Conservation (phyloP, 306 rosid genomes). For the Canavalia ensiformis region DNA sequence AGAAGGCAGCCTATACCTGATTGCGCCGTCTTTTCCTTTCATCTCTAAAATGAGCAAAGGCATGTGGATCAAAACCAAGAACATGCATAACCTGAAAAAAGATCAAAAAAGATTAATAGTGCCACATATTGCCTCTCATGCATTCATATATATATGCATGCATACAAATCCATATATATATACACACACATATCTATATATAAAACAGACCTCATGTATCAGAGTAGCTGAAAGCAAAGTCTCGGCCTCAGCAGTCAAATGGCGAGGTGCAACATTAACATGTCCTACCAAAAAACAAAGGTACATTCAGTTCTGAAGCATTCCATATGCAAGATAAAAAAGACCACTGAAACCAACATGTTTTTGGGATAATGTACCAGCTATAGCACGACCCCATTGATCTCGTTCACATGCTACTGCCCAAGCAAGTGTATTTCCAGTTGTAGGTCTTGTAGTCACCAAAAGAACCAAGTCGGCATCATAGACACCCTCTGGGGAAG, state of each 20-base stretch:
- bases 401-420: conserved; percentile 99
- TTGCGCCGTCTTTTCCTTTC: conserved; percentile 93
- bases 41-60: conserved; percentile 97
- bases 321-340: conserved; percentile 39
- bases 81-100: conserved; percentile 93
- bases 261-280: conserved; percentile 99
- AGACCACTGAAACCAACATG: conserved; percentile 15
- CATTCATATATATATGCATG: conserved; percentile 28
- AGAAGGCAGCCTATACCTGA: conserved; percentile 62
- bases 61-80: conserved; percentile 99
- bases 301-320: conserved; percentile 40
- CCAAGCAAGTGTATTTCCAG: conserved; percentile 99
- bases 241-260: conserved; percentile 98
- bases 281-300: conserved; percentile 68
- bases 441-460: conserved; percentile 98
- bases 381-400: conserved; percentile 99
- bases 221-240: conserved; percentile 96
- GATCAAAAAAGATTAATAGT: conserved; percentile 41
- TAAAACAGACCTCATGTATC: conserved; percentile 84
- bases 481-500: conserved; percentile 79
- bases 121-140: conserved; percentile 28
- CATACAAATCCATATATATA: too few species aligned
- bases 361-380: conserved; percentile 68
- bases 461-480: conserved; percentile 93
- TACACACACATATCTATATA: not conserved